phyloP scores from a whole-genome alignment of 2,329 filamentous ascomycete genomes.

The Shiraia bambusicola region DNA sequence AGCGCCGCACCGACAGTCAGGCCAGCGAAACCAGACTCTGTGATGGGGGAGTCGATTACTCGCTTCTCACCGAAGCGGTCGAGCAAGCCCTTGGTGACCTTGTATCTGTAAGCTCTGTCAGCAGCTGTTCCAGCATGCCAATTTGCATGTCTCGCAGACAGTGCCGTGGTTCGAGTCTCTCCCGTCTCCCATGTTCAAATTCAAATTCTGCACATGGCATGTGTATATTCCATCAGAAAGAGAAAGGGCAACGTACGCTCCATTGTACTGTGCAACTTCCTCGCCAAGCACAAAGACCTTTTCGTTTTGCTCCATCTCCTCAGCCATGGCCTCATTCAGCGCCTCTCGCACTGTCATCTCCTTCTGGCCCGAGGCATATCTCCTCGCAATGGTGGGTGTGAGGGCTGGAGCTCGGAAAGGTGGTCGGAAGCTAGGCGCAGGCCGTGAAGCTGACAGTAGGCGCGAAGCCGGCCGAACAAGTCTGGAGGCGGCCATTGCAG shows the following conservation, averaged over 20 bases:
- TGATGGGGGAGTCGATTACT: constrained; percentile 98
- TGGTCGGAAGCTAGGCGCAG: constrained; percentile 54
- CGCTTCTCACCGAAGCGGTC: constrained; percentile 97
- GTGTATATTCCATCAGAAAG: constrained; percentile 12
- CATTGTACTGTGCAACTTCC: constrained; percentile 99
- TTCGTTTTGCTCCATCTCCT: constrained; percentile 90
- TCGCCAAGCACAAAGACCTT: constrained; percentile 97
- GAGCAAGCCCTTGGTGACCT: constrained; percentile 96
- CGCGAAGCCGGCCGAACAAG: constrained; percentile 65
- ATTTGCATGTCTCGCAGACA: background rate
- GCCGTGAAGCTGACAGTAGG: constrained; percentile 59
- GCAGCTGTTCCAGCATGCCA: constrained; percentile 18
- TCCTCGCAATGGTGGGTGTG: constrained; percentile 51
- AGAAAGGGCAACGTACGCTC: constrained; percentile 62
- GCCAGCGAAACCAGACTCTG: constrained; percentile 92
- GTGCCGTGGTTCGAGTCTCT: constrained; percentile 5
- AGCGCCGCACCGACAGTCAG: constrained; percentile 92
- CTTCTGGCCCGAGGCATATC: constrained; percentile 70
- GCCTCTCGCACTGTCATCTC: constrained; percentile 97
- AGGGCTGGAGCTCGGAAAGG: constrained; percentile 53
- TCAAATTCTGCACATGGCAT: no score
- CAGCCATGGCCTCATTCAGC: constrained; percentile 94
- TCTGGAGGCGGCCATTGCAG: constrained; percentile 60
- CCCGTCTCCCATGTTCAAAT: background rate
- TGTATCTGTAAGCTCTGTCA: constrained; percentile 66